phyloP scores from a whole-genome alignment of 345 rosid genomes.

The Raphanus raphanistrum region DNA sequence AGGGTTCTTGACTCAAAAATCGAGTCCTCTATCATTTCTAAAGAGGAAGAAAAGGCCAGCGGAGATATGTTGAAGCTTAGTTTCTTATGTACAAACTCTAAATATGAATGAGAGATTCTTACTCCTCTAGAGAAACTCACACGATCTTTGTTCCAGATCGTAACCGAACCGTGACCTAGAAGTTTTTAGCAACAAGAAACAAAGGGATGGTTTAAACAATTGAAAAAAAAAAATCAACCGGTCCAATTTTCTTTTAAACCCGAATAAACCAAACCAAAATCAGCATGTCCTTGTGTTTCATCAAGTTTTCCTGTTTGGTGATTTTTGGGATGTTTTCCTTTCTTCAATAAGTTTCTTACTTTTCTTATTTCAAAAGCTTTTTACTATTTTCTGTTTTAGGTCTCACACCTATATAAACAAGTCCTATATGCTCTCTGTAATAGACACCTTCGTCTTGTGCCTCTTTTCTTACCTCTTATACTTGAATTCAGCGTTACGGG shows the following conservation, averaged over 20 bases:
- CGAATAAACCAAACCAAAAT: background rate
- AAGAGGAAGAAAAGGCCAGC: too few relatives aligned
- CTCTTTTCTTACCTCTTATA: background rate
- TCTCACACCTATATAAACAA: background rate
- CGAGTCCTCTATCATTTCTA: too few relatives aligned
- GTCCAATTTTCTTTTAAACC: background rate
- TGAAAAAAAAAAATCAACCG: background rate
- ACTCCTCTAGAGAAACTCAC: too few relatives aligned
- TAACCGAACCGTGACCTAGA: background rate
- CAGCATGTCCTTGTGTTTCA: background rate
- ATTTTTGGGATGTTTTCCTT: background rate
- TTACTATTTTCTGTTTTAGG: background rate
- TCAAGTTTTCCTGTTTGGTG: background rate
- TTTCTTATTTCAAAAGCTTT: background rate
- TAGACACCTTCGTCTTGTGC: background rate
- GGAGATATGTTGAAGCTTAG: too few relatives aligned
- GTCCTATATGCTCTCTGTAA: background rate
- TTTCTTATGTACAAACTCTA: too few relatives aligned
- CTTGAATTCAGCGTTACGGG: background rate
- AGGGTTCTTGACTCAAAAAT: too few relatives aligned
- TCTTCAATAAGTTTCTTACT: background rate
- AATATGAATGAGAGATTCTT: too few relatives aligned
- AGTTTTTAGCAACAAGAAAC: background rate
- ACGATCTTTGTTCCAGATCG: too few relatives aligned
- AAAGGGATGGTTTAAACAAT: background rate